Base-by-base conservation (phyloP, 2,329 filamentous ascomycete species). In the Arthroderma sp. region DNA sequence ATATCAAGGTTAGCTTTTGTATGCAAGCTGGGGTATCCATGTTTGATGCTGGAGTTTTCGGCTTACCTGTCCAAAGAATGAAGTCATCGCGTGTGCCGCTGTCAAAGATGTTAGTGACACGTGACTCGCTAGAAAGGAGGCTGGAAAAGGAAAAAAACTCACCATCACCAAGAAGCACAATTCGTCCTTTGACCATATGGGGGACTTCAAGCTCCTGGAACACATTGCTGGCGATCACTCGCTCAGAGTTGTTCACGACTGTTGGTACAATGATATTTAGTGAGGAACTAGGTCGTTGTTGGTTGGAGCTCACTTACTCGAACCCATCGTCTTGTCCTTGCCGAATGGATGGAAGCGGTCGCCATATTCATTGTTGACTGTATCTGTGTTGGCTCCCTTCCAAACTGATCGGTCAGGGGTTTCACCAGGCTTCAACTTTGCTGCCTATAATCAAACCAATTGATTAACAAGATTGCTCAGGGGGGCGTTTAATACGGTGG, bases 321-420 rank as follows among this genome's bases (percentile, higher is more conserved):
- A 42, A 28, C 34, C 38, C 44, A 46, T 46, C 29, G 36, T 46
- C 22, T 38, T 42, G 28, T 42, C 36, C 29, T 37, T 42, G 34
- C 44, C 44, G 15, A 46, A 46, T 31, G 44, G 44, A 32, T 46
- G 44, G 40, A 46, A 46, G 27, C 44, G 39, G 32, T 46, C 44
- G 15, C 44, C 44, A 38, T 46, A 46, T 3, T 31, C 44, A 28
- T 46, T 40, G 10, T 46, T 46, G 6, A 46, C 40, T n/a, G 44
- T 46, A 10, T 46, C 37, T 15, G 32, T 40, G 2, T 38, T 46
- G 5, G 44, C 44, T 9, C 34, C 39, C 32, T 46, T 46, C 44
- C 44, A 46, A 7, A 46, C 44, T 3, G 44, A 46, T 15, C 44
- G 39, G 30, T 46, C 44, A 4, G 44, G 44, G 22, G 31, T 11